These are phyloP conservation scores for Lagenaria siceraria DNA, from an alignment of 306 rosid species.

Conservation along the genomic window DNA sequence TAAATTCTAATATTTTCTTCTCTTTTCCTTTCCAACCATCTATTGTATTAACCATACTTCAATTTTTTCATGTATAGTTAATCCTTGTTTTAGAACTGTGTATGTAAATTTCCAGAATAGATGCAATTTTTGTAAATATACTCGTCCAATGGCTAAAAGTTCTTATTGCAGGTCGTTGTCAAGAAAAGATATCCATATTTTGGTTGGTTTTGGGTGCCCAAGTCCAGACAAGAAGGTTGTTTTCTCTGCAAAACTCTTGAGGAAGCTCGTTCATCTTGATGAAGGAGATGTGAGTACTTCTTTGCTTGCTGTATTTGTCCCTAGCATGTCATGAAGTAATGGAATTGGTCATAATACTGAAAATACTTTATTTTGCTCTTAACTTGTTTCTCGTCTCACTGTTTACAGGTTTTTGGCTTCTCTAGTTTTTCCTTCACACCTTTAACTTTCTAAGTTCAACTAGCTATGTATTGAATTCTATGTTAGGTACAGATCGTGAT, in stretches of 20 bases:
- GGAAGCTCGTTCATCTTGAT: constrained; percentile 79
- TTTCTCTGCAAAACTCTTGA: constrained; percentile 77
- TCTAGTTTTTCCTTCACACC: neutral
- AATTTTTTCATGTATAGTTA: neutral
- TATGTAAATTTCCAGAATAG: neutral
- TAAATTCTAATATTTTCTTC: neutral
- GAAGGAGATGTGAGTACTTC: constrained; percentile 86
- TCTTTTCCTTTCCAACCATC: neutral
- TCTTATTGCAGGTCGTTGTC: constrained; percentile 76
- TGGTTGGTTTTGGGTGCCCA: constrained; percentile 96
- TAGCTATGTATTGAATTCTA: neutral
- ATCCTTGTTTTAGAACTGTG: neutral
- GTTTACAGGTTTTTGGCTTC: neutral
- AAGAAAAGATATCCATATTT: constrained; percentile 65
- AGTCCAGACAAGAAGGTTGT: constrained; percentile 73
- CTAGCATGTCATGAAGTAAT: neutral
- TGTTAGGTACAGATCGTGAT: neutral
- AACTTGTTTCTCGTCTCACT: neutral
- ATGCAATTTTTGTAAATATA: neutral
- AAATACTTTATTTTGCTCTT: neutral
- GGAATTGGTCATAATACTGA: neutral
- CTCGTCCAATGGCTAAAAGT: constrained; percentile 17
- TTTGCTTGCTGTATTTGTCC: neutral
- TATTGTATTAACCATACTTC: neutral
- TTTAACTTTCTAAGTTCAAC: neutral